Base-by-base conservation (phyloP, 345 rosid species). In the Boechera divaricarpa region DNA sequence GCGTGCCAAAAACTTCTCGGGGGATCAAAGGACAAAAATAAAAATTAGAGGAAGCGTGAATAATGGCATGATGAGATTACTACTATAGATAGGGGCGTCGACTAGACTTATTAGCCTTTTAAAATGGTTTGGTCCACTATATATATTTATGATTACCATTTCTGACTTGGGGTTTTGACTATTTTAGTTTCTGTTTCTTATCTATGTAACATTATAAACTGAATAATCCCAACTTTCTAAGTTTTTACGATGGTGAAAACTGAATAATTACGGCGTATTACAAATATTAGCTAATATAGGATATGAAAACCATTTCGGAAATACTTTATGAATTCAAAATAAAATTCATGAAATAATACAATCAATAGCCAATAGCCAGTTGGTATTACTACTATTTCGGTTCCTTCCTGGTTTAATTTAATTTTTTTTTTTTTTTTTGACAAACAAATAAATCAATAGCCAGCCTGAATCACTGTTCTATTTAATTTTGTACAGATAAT, bases 1-100 rank as follows among this genome's bases (percentile, higher is more conserved):
- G 81, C 81, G 77, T 78, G 81, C 81, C 69, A 78, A 66, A 21
- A 42, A 78, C 64, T 57, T 72, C 5, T 66, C 11, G 21, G 42
- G 15, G 29, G 2, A 5, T 45, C 4, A 8, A 13, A 15, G 5
- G 4, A 39, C 12, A 10, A 15, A 10, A 1, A 10, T 18, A 11
- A 39, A 4, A 6, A 21, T 18, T 18, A 9, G 76, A 47, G 18
- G 45, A 76, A 62, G 72, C 81, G 66, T 70, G 76, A 63, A 38
- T 28, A 63, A 59, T 57, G 66, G 31, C 38, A 74, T 74, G 1
- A 75, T 75, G 53, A 57, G 48, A 35, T 67, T 35, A 52, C 36
- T 15, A 18, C 45, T 10, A 47, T 12, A 44, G 1, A 6, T 57
- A 57, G 26, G 11, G 63, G 13, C 42, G 13, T 33, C 63, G 42